Percentiles rank a stretch among this genome's conserved stretches.
phyloP scores from a whole-genome alignment of 306 rosid genomes.

The Trifolium pratense region DNA sequence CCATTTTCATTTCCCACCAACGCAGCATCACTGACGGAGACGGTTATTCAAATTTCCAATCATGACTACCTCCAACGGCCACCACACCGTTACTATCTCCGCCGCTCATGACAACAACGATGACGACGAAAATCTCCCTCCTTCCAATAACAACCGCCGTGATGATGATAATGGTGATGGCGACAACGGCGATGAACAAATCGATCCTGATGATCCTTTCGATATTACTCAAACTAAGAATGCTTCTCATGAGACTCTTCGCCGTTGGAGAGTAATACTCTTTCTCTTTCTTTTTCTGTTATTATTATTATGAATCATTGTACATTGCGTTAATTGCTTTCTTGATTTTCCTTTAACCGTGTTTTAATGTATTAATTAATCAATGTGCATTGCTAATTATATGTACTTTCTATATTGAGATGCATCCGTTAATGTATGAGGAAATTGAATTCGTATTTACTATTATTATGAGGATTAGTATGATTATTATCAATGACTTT shows the following conservation, averaged over 20 bases:
- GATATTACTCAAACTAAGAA: constrained; percentile 78
- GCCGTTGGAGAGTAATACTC: constrained; percentile 55
- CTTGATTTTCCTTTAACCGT: background rate
- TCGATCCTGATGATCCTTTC: constrained; percentile 65
- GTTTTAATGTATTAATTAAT: background rate
- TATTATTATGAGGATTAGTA: background rate
- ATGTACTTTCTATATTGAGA: constrained; percentile 1
- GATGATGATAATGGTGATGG: background rate
- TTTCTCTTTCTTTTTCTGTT: background rate
- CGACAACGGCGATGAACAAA: constrained; percentile 8
- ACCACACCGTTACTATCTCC: background rate
- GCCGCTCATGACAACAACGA: background rate
- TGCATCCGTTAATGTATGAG: background rate
- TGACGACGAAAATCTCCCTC: background rate
- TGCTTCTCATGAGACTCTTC: constrained; percentile 70
- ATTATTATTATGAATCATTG: background rate
- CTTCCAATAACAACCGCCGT: background rate
- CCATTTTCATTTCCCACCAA: background rate
- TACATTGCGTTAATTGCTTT: background rate
- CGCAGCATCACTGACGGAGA: background rate
- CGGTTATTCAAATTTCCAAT: background rate
- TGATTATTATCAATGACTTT: background rate
- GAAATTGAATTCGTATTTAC: background rate
- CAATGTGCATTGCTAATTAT: constrained; percentile 3
- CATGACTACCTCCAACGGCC: background rate